Evolutionary conservation across 2,329 filamentous ascomycete species (phyloP).

Genomic region (Tolypocladium cylindrosporum): DNA sequence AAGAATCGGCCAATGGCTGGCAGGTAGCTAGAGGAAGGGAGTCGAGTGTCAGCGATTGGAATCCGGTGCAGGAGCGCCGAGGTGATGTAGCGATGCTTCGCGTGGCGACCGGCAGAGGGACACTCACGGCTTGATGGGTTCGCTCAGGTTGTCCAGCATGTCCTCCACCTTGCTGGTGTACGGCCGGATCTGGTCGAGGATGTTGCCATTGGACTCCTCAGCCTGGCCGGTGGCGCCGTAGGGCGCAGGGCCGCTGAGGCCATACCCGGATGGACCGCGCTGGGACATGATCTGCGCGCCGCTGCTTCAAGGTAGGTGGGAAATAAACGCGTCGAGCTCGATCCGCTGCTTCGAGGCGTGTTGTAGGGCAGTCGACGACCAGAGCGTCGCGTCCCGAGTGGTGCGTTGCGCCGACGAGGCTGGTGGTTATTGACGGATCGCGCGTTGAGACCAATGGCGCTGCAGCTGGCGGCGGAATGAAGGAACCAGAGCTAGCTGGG

Average conservation of each 20-base stretch:
- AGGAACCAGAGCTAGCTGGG: neutral
- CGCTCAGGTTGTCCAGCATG: slow-evolving; percentile 72
- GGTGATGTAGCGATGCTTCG: neutral
- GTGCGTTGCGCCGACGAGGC: neutral
- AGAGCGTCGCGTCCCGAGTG: neutral
- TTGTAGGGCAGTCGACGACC: neutral
- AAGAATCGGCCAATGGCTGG: slow-evolving; percentile 93
- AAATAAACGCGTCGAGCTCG: neutral
- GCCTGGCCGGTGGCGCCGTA: slow-evolving; percentile 49
- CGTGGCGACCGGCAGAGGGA: neutral
- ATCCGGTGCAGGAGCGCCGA: neutral
- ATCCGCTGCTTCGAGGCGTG: neutral
- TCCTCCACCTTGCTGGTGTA: slow-evolving; percentile 99
- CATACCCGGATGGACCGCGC: slow-evolving; percentile 68
- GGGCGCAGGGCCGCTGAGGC: slow-evolving; percentile 60
- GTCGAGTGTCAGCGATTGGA: slow-evolving; percentile 8
- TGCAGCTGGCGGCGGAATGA: neutral
- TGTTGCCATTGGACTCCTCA: slow-evolving; percentile 46
- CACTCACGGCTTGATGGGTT: slow-evolving; percentile 83
- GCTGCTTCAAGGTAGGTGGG: neutral
- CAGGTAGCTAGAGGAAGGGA: slow-evolving; percentile 57
- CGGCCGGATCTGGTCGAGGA: slow-evolving; percentile 76
- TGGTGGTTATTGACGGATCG: neutral
- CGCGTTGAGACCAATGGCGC: neutral
- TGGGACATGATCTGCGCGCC: slow-evolving; percentile 23